Evolutionary conservation across 2,329 filamentous ascomycete species (phyloP), one percentile per base, ranked within the genome.

Genomic region (Chrysosporium queenslandicum): DNA sequence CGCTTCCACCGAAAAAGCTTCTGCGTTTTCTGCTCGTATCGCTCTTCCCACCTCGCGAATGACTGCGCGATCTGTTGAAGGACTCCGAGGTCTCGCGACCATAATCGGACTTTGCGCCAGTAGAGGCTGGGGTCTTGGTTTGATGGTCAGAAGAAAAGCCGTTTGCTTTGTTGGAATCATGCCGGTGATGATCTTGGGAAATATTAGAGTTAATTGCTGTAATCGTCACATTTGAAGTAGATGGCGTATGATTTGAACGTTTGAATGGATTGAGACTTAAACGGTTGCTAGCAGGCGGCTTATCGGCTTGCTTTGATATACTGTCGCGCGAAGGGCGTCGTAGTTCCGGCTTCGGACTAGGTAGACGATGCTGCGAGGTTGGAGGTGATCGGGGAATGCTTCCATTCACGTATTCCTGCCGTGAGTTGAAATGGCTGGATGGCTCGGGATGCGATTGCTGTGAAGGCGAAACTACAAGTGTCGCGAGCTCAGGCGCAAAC

Each of bases 401-500:
- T 25, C 64, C 64, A 18, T 59, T 60, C 14, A 59, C 53, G 29
- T 54, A 59, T n/a, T 57, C 58, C 2, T 63, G 64, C 46, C 60
- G 64, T 41, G 58, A 57, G 41, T 68, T 71, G 71, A 53, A 70
- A 71, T 45, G 75, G 68, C 9, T 75, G 71, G 39, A 73, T 60
- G 9, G 72, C 68, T 49, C 61, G 2, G 75, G 73, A 14, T 70
- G 69, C 5, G 63, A 60, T 3, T 69, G 68, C 46, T 52, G 53
- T 72, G 74, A 1, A 72, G 71, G 9, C 78, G 78, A 1, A 16
- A 51, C 49, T 25, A 77, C 75, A 58, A 87, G 80, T 32, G 81
- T 73, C 12, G 77, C 74, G 32, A 87, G 78, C 63, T 87, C 84
- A 0, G 79, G 75, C 0, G 80, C 80, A 62, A 85, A 72, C 0